Conservation (phyloP, 768 basidiomycete genomes). For the Agaricus blazei region DNA sequence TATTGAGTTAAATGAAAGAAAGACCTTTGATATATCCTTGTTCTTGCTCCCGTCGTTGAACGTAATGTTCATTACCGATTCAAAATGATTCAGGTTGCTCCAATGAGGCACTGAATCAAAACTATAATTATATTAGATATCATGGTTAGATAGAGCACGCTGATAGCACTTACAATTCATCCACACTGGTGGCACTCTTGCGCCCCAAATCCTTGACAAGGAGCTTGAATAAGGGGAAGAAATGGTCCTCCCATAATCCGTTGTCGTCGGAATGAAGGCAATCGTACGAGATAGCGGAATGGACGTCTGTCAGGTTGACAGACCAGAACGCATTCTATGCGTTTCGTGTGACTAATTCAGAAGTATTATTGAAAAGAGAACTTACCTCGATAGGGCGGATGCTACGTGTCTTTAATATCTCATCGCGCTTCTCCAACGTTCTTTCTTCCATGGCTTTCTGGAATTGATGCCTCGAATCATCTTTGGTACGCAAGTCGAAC, state of each 20-base stretch:
- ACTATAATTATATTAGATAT: background rate
- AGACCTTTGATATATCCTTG: conserved; percentile 28
- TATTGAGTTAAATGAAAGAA: background rate
- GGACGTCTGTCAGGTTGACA: no score
- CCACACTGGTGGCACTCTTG: background rate
- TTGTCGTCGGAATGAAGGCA: no score
- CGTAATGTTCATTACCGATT: conserved; percentile 12
- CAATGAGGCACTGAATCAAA: conserved; percentile 23
- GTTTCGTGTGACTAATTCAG: no score
- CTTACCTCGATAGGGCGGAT: conserved; percentile 15
- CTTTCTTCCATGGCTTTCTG: conserved; percentile 8
- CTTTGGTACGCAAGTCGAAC: conserved; percentile 11
- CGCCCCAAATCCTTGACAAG: background rate
- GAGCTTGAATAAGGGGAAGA: conserved; percentile 15
- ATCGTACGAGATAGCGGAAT: no score
- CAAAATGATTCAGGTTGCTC: conserved; percentile 26
- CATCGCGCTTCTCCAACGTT: conserved; percentile 12
- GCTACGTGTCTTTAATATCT: conserved; percentile 16
- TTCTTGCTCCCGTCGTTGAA: conserved; percentile 28
- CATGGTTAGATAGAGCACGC: no score
- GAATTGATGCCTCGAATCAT: conserved; percentile 12
- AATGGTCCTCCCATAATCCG: no score
- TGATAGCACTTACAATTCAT: background rate
- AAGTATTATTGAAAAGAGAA: no score
- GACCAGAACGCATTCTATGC: no score